Conservation (phyloP, 192 early-diverging fungal genomes). For the Backusella liffmaniae region DNA sequence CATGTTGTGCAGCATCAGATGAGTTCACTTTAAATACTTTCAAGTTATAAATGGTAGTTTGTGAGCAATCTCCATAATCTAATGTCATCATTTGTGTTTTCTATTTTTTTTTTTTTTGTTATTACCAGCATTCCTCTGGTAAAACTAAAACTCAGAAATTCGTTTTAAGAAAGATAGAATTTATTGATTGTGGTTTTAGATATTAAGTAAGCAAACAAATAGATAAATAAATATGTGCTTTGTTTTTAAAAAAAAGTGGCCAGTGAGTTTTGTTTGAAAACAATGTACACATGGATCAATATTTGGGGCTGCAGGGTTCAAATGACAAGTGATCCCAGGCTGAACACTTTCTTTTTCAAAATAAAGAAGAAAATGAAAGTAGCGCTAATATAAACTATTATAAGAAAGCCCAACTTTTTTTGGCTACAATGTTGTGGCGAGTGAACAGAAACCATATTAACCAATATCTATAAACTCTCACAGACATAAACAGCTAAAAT, state of each 20-base stretch:
- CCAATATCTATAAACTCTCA: not conserved
- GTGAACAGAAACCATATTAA: not conserved
- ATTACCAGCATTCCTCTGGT: not conserved
- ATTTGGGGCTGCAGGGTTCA: slow-evolving; percentile 4
- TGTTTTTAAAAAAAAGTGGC: not conserved
- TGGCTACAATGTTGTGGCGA: not conserved
- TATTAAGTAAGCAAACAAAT: slow-evolving; percentile 2
- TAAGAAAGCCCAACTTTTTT: not conserved
- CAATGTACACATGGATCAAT: not conserved
- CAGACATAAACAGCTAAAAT: not conserved
- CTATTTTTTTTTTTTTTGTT: not conserved
- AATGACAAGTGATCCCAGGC: not conserved
- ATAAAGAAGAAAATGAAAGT: not conserved
- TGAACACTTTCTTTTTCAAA: not conserved
- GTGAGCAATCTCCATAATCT: not conserved
- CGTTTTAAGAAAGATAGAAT: not conserved
- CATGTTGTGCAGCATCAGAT: slow-evolving; percentile 8
- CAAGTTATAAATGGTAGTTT: not conserved
- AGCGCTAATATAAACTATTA: not conserved
- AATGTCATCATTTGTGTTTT: not conserved
- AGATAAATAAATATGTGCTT: not conserved
- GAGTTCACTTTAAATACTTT: not conserved
- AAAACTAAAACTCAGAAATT: slow-evolving; percentile 3
- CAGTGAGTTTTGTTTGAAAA: not conserved
- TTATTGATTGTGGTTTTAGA: not conserved